Conservation (phyloP, 495 filamentous ascomycete species). For the Diplogelasinospora grovesii region DNA sequence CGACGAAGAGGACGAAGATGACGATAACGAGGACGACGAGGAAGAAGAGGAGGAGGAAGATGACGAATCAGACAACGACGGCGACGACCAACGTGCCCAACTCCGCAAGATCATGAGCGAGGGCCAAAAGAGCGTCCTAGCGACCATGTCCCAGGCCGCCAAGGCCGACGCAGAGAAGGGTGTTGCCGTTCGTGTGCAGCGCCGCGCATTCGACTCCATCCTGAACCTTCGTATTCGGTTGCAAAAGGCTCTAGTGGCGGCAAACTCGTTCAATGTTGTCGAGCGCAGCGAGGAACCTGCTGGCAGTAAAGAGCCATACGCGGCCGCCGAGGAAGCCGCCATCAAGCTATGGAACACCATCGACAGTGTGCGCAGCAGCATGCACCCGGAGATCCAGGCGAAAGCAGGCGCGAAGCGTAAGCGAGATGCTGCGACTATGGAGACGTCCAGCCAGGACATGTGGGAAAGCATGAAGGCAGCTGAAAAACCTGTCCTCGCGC, state of each 20-base stretch:
- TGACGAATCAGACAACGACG: slow-evolving; percentile 30
- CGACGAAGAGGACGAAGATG: slow-evolving; percentile 32
- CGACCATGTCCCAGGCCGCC: slow-evolving; percentile 63
- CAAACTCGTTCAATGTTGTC: slow-evolving; percentile 62
- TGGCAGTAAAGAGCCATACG: slow-evolving; percentile 42
- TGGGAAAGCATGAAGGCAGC: slow-evolving; percentile 64
- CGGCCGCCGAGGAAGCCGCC: slow-evolving; percentile 82
- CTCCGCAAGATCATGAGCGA: slow-evolving; percentile 63
- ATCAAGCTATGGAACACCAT: slow-evolving; percentile 81
- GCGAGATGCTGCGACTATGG: slow-evolving; percentile 39
- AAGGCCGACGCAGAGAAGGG: slow-evolving; percentile 80
- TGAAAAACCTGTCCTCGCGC: slow-evolving; percentile 48
- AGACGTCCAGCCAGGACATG: slow-evolving; percentile 52
- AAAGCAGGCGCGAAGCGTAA: slow-evolving; percentile 51
- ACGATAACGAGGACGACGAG: slow-evolving; percentile 32
- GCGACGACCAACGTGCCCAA: slow-evolving; percentile 23
- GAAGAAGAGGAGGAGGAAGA: slow-evolving; percentile 29
- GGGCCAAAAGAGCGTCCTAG: slow-evolving; percentile 62
- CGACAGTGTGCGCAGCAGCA: slow-evolving; percentile 59
- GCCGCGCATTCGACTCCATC: slow-evolving; percentile 76
- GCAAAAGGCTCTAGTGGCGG: slow-evolving; percentile 78
- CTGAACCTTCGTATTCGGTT: slow-evolving; percentile 83
- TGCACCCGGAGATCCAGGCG: slow-evolving; percentile 29
- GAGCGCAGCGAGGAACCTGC: slow-evolving; percentile 29
- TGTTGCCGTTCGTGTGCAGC: slow-evolving; percentile 72